A percentile compares a stretch with the other conserved stretches of the same genome.
Evolutionary conservation across 257 asterid species (phyloP).

Genomic region (Forsythia viridissima): DNA sequence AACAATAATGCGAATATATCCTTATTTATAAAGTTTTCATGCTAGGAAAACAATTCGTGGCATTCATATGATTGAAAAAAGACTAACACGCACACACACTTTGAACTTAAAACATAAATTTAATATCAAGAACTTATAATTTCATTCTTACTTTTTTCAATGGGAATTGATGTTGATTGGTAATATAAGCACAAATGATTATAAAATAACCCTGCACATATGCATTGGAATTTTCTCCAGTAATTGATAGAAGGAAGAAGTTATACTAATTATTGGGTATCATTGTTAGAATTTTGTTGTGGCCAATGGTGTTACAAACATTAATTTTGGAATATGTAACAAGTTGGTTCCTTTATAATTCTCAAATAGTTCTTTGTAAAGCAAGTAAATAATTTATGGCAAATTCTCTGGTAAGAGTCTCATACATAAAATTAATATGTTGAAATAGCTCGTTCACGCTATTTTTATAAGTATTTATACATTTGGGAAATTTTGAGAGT

Average conservation of each 20-base stretch:
- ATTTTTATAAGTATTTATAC: neutral
- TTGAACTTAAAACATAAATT: too few relatives aligned
- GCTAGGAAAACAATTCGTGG: neutral
- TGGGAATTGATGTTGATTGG: too few relatives aligned
- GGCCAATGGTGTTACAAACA: neutral
- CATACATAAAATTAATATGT: neutral
- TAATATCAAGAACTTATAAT: too few relatives aligned
- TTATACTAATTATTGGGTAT: neutral
- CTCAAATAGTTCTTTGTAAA: neutral
- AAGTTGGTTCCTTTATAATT: neutral
- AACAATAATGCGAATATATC: neutral
- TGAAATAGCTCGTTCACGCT: neutral
- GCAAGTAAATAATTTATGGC: neutral
- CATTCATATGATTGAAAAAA: neutral
- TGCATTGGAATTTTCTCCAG: neutral
- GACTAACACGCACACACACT: neutral
- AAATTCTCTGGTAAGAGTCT: neutral
- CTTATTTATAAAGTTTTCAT: neutral
- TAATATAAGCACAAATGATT: neutral
- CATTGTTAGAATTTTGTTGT: neutral
- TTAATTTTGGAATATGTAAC: neutral
- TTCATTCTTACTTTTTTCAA: too few relatives aligned
- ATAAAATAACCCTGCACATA: neutral
- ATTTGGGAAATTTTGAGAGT: neutral
- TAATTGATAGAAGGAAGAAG: neutral